Conservation (phyloP, 225 moss, liverwort and hornwort species). For the Marchantia paleacea region DNA sequence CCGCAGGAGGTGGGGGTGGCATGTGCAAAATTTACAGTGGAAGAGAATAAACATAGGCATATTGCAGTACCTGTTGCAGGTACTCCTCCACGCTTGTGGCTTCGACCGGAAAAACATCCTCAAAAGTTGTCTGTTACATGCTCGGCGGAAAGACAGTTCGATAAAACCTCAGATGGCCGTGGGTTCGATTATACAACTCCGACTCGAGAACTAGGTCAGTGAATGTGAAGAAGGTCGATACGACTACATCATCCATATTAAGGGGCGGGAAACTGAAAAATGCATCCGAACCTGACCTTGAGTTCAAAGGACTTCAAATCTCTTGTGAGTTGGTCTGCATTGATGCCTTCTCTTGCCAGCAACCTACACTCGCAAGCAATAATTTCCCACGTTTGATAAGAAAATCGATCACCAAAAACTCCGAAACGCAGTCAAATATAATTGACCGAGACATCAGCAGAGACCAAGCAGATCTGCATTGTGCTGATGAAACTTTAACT, state of each 20-base stretch:
- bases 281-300: conserved; percentile 45
- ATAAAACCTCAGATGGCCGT: background rate
- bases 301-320: conserved; percentile 92
- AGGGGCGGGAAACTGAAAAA: background rate
- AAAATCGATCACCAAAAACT: no score
- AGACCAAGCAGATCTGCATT: no score
- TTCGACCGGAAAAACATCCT: conserved; percentile 98
- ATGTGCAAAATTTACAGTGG: no score
- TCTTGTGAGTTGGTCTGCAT: conserved; percentile 90
- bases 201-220: background rate
- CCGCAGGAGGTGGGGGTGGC: background rate
- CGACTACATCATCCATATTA: background rate
- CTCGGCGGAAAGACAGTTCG: background rate
- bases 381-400: background rate
- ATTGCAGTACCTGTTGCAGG: conserved; percentile 65
- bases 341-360: conserved; percentile 94
- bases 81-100: conserved; percentile 96
- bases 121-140: conserved; percentile 75
- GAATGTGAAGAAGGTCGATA: background rate
- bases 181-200: background rate
- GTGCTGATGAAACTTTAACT: no score
- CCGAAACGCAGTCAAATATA: no score
- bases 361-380: conserved; percentile 43
- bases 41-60: no score
- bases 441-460: no score